Evolutionary conservation across 2,329 filamentous ascomycete species (phyloP), one percentile per base, ranked within the genome.

Genomic region (Aspergillus tanneri): DNA sequence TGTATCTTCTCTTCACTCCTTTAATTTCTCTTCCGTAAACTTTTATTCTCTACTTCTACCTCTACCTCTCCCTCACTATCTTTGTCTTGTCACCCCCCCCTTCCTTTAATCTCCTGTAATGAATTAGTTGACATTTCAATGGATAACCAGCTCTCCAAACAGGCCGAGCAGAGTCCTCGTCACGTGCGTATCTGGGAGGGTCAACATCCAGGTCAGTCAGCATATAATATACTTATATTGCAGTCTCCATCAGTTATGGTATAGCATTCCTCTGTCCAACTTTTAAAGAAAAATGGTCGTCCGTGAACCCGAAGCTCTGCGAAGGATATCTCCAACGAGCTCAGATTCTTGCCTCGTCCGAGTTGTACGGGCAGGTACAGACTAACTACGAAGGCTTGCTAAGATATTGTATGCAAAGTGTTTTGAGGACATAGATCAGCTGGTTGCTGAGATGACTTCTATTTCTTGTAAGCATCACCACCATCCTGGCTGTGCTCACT

Each of bases 381-480:
- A 5, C n/a, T 5, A 34, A 44, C 21, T 44, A 44, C 30, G 40
- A 44, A 11, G 9, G 11, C 5, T 22, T n/a, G 2, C 14, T 32
- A 21, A 28, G 12, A 5, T 9, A 0, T 19, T 35, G 5, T 48
- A 48, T 10, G 16, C 25, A 4, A 23, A 14, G 2, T 48, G 21
- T 27, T 48, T 18, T 40, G 46, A 32, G 11, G 10, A 16, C 1
- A 39, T 44, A n/a, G 27, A 27, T n/a, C 25, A 39, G 14, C 1
- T 12, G 2, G 10, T 2, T 8, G 40, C 18, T 19, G 40, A 39
- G 2, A 27, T 4, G 8, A 27, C 21, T 4, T 40, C 22, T 5
- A 18, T 48, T 9, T 12, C 24, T 3, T 16, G 46, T 48, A 6
- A 44, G 46, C n/a, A n/a, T n/a, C n/a, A n/a, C n/a, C n/a, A n/a